Conservation (phyloP, 129 eudicot genomes). For the Mikania micrantha region DNA sequence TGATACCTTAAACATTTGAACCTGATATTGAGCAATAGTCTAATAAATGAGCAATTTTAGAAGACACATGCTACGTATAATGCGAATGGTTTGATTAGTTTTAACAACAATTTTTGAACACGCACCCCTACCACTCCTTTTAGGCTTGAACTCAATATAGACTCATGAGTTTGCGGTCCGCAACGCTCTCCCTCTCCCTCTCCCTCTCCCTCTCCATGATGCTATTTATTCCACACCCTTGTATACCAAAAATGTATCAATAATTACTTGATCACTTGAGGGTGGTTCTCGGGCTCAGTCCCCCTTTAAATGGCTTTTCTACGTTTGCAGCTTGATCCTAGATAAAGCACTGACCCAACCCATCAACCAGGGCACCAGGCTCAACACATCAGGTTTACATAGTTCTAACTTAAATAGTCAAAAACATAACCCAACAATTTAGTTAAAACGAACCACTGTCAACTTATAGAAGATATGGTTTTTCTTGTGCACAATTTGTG, state of each 20-base stretch:
- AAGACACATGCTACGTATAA: too few relatives aligned
- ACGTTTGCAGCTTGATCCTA: background rate
- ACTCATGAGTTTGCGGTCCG: too few relatives aligned
- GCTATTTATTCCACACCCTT: too few relatives aligned
- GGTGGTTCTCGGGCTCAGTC: background rate
- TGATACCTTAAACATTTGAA: too few relatives aligned
- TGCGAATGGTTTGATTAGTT: too few relatives aligned
- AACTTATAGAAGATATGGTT: background rate
- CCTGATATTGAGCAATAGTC: too few relatives aligned
- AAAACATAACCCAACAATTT: background rate
- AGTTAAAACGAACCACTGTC: background rate
- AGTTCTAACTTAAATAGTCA: background rate
- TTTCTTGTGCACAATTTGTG: background rate
- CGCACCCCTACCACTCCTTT: too few relatives aligned
- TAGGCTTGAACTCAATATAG: background rate
- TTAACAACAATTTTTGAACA: too few relatives aligned
- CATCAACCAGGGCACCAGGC: background rate
- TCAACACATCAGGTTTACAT: background rate
- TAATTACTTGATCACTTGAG: background rate
- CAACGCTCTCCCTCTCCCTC: too few relatives aligned
- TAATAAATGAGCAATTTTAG: too few relatives aligned
- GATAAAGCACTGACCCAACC: background rate
- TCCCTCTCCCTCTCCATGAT: too few relatives aligned
- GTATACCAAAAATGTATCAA: background rate
- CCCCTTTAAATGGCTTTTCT: background rate